Evolutionary conservation across 305 asterid species (phyloP).

Genomic region (Andrographis paniculata): DNA sequence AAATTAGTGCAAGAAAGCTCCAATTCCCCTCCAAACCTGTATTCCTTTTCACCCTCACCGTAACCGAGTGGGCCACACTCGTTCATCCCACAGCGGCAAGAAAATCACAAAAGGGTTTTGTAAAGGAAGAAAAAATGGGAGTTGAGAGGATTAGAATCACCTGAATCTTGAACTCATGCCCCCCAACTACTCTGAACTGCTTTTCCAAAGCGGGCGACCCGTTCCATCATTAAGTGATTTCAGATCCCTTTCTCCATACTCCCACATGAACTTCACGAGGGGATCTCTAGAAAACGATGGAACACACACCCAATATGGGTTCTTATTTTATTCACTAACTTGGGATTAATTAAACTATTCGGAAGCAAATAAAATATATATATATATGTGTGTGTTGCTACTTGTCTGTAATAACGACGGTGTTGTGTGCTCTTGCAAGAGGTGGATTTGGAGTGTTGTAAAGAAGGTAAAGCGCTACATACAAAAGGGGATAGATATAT

Average conservation of each 20-base stretch:
- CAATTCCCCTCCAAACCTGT: no score
- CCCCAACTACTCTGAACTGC: neutral
- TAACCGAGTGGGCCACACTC: neutral
- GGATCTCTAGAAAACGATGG: neutral
- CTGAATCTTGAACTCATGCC: slow-evolving; percentile 2
- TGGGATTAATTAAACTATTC: neutral
- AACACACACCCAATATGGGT: neutral
- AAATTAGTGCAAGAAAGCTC: no score
- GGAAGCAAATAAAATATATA: neutral
- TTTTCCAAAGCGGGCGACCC: neutral
- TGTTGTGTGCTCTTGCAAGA: neutral
- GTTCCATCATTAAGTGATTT: slow-evolving; percentile 1
- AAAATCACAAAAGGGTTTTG: neutral
- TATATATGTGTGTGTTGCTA: neutral
- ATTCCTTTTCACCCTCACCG: neutral
- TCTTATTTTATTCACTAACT: neutral
- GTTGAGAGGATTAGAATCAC: slow-evolving; percentile 2
- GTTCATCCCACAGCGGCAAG: neutral
- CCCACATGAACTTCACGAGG: slow-evolving; percentile 10
- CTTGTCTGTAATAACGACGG: neutral
- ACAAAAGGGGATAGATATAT: no score
- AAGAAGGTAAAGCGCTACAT: neutral
- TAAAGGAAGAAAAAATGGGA: neutral
- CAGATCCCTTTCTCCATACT: slow-evolving; percentile 7
- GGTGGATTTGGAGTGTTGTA: neutral